Evolutionary conservation across 306 rosid genomes (phyloP), one percentile per base, ranked within the genome.

Genomic region (Lathyrus oleraceus): DNA sequence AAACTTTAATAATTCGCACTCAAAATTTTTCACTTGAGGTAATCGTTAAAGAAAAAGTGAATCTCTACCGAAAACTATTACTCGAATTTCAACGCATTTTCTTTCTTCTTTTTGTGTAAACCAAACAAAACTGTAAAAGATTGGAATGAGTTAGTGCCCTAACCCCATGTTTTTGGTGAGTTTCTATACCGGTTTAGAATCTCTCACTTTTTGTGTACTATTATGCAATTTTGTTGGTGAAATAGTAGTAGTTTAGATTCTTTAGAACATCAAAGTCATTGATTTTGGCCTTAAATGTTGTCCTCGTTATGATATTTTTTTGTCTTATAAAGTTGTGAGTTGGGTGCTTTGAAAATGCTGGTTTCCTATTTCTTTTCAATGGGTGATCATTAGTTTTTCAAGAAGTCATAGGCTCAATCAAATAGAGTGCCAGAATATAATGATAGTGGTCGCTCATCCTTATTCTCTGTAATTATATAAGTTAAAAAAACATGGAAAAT

Each of bases 361-460:
- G 44, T 20, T 27, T 51, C 60, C 10, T 48, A 35, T 7, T 35
- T 35, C 17, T 43, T 61, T 78, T 77, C 71, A 74, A 58, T 27
- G 59, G 1, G 65, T 65, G 75, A 82, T 82, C 17, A 82, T 77
- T 48, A 13, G 13, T 42, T 57, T 10, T 51, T 49, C 27, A 81
- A 73, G 80, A 78, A 73, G 82, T 82, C 85, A 78, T 65, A 35
- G 72, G 69, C 9, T 74, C 69, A 82, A 74, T 78, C 80, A 65
- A 58, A 69, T 66, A 60, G 23, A 61, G 39, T 32, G 61, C n/a
- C 40, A 63, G 51, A 77, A 51, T 63, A 40, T 48, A 58, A 60
- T 20, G 45, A 67, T 38, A 59, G 79, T 39, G 71, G 15, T 1
- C 30, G 32, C n/a, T 52, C 15, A 20, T 52, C 28, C 32, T 48